Percentiles rank a stretch among this genome's conserved stretches.
phyloP scores from a whole-genome alignment of 208 protist species.

The Crithidia sp. region DNA sequence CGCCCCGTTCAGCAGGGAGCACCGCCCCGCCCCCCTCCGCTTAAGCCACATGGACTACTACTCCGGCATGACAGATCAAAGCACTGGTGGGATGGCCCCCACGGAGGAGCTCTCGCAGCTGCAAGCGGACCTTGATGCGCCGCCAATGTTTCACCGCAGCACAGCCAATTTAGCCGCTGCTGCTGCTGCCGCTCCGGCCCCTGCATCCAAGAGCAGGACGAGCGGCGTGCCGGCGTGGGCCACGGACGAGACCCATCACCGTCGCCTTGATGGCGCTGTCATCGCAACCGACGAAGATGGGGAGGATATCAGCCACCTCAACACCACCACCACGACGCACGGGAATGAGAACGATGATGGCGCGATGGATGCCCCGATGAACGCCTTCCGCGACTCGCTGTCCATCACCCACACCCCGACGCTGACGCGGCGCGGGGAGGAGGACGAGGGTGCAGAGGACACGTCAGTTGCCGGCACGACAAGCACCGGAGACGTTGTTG shows the following conservation, averaged over 20 bases:
- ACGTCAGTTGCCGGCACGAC: constrained; percentile 13
- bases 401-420: constrained; percentile 31
- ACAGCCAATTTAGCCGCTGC: background rate
- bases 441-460: constrained; percentile 12
- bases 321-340: constrained; percentile 10
- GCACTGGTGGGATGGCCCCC: background rate
- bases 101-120: constrained; percentile 4
- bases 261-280: background rate
- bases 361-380: constrained; percentile 25
- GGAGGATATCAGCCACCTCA: constrained; percentile 3
- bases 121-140: constrained; percentile 24
- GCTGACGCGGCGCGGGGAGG: constrained; percentile 11
- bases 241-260: background rate
- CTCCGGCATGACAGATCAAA: constrained; percentile 7
- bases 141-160: constrained; percentile 23
- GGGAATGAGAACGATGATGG: constrained; percentile 11
- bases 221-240: background rate
- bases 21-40: background rate
- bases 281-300: background rate
- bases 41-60: constrained; percentile 8
- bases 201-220: background rate
- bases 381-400: constrained; percentile 27
- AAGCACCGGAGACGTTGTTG: constrained; percentile 12
- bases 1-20: background rate
- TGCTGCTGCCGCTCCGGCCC: background rate